Evolutionary conservation across 2,329 filamentous ascomycete species (phyloP), one percentile per base, ranked within the genome.

Genomic region (Sporothrix brasiliensis): DNA sequence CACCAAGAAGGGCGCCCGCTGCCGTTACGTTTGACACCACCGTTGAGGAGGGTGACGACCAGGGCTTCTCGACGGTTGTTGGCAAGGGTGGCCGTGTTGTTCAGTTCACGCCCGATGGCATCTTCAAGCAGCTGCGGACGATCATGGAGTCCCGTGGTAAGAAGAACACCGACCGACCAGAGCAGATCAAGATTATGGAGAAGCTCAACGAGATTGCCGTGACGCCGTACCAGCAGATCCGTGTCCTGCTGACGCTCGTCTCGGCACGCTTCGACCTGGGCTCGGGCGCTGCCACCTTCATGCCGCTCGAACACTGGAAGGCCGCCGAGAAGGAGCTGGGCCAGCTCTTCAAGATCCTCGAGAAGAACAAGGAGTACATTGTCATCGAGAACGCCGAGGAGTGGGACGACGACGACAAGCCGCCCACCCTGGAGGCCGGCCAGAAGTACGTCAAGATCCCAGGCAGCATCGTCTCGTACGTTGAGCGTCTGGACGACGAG

Each of bases 361-460:
- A 97, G 80, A 81, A 86, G 72, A 92, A 92, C 82, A 85, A 86
- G 72, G 89, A 95, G 74, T 91, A 94, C 78, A 85, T 98, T 67
- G 92, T 99, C 63, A 85, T 95, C 30, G 95, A 99, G 83, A 90
- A 88, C 75, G 95, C 93, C 27, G 95, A 99, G 79, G 95, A 99
- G 82, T 98, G 95, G 95, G 95, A 99, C 76, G 95, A 99, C 77
- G 96, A 99, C 75, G 96, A 99, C 77, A 98, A 97, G 85, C 87
- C 89, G 53, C 95, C 95, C 16, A 85, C 86, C 44, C 84, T 94
- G 75, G 88, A 87, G 70, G 81, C 86, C 27, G 92, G 89, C 73
- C 90, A 97, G 80, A 91, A 88, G 79, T 87, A 94, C 78, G 92
- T 97, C 86, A 94, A 91, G 84, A 88, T 99, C 71, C 92, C 95